A percentile compares a stretch with the other conserved stretches of the same genome.
Conservation (phyloP, 2,329 filamentous ascomycete species). For the Passalora sequoiae region DNA sequence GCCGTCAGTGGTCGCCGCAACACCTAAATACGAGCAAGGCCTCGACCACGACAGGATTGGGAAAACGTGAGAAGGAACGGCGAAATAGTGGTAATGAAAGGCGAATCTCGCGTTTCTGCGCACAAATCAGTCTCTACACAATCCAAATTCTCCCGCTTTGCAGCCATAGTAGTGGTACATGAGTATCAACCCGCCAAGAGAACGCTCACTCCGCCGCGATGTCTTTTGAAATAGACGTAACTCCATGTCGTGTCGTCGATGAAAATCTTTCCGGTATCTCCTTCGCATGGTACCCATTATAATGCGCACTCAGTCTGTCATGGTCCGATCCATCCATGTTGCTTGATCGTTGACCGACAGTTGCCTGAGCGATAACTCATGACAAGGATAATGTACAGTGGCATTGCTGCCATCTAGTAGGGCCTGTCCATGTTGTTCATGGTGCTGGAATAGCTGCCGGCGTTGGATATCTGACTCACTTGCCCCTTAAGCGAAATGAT, state of each 20-base stretch:
- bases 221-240: conserved; percentile 6
- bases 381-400: conserved; percentile 16
- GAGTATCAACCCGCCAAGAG: neutral
- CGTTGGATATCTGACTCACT: conserved; percentile 24
- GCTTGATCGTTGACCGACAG: conserved; percentile 17
- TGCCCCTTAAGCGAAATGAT: conserved; percentile 34
- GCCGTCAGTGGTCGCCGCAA: neutral
- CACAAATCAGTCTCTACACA: neutral
- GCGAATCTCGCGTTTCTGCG: too few species aligned
- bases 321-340: conserved; percentile 19
- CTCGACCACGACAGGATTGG: neutral
- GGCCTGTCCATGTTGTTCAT: conserved; percentile 20
- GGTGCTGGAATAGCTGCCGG: conserved; percentile 30
- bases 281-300: conserved; percentile 2
- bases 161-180: conserved; percentile 13
- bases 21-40: neutral
- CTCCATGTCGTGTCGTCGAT: conserved; percentile 8
- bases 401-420: conserved; percentile 6
- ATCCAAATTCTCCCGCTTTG: conserved; percentile 4
- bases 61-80: too few species aligned
- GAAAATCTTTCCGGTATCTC: conserved; percentile 8
- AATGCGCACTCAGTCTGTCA: conserved; percentile 9
- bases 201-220: neutral
- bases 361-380: conserved; percentile 7
- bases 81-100: neutral